phyloP scores from a whole-genome alignment of 2,329 filamentous ascomycete species.

The Juglanconis sp. region DNA sequence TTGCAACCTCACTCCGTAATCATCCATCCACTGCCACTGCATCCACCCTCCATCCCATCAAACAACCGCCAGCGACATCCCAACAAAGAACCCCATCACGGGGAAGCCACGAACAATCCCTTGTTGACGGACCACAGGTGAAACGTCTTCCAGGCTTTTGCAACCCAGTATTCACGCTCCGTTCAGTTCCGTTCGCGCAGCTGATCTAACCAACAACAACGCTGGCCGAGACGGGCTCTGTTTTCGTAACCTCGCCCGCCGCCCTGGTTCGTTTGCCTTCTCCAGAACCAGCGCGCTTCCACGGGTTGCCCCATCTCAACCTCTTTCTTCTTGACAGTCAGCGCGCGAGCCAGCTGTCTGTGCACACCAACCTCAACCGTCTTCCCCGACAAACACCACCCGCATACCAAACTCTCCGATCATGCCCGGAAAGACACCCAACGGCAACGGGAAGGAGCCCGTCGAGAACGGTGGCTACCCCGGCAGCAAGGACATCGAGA shows the following conservation, averaged over 20 bases:
- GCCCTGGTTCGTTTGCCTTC: conserved; percentile 10
- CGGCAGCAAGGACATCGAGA: conserved; percentile 67
- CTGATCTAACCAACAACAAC: conserved; percentile 16
- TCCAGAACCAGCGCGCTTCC: neutral
- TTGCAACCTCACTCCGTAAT: conserved; percentile 9
- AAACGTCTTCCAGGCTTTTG: conserved; percentile 1
- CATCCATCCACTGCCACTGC: neutral
- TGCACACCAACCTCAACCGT: conserved; percentile 6
- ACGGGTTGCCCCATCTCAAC: neutral
- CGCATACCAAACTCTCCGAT: conserved; percentile 22
- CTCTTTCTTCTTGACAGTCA: neutral
- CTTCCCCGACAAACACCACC: conserved; percentile 4
- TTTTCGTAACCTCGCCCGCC: conserved; percentile 3
- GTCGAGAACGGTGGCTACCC: conserved; percentile 63
- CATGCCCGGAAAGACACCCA: conserved; percentile 73
- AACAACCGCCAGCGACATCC: conserved; percentile 3
- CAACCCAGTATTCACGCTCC: conserved; percentile 6
- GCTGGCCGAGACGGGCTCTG: conserved; percentile 2
- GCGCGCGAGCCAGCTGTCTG: conserved; percentile 17
- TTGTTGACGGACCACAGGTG: neutral
- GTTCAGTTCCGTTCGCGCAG: conserved; percentile 4
- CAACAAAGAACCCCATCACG: conserved; percentile 3
- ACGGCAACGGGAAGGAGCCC: conserved; percentile 68
- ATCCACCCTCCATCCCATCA: conserved; percentile 9
- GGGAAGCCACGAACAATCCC: neutral